Percentiles rank a stretch among this genome's conserved stretches.
Conservation (phyloP, 768 basidiomycete species). For the Rhodosporidiobolus odoratus region DNA sequence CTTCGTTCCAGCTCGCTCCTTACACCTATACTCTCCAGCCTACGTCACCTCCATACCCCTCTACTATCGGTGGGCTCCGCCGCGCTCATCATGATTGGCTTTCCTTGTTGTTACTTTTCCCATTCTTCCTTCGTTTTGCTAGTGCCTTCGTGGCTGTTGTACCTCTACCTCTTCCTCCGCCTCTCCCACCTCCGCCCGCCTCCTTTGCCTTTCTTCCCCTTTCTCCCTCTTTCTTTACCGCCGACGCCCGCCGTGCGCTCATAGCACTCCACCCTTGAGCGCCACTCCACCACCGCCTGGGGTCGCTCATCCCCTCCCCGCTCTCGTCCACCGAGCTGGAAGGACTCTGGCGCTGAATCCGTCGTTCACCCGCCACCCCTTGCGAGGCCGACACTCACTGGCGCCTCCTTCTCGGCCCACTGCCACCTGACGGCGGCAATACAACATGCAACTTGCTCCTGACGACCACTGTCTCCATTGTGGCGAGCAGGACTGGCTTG, state of each 20-base stretch:
- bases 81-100: not conserved
- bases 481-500: not conserved
- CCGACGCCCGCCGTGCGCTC: not conserved
- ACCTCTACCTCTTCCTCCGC: not conserved
- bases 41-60: too few relatives aligned
- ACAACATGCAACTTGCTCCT: not conserved
- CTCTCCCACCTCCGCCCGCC: too few relatives aligned
- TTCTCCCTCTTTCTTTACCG: not conserved
- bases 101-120: too few relatives aligned
- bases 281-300: not conserved
- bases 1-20: too few relatives aligned
- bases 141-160: constrained; percentile 10
- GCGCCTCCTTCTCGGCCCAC: not conserved
- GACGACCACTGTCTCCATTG: not conserved
- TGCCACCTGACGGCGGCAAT: not conserved
- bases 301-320: not conserved
- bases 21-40: too few relatives aligned
- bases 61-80: too few relatives aligned
- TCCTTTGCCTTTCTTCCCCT: not conserved
- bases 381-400: not conserved
- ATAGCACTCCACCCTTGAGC: not conserved
- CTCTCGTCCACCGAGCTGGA: not conserved
- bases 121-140: constrained; percentile 32
- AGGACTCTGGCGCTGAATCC: not conserved
- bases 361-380: not conserved